phyloP scores from a whole-genome alignment of 2,329 filamentous ascomycete species.

The Phyllosticta citribraziliensis region DNA sequence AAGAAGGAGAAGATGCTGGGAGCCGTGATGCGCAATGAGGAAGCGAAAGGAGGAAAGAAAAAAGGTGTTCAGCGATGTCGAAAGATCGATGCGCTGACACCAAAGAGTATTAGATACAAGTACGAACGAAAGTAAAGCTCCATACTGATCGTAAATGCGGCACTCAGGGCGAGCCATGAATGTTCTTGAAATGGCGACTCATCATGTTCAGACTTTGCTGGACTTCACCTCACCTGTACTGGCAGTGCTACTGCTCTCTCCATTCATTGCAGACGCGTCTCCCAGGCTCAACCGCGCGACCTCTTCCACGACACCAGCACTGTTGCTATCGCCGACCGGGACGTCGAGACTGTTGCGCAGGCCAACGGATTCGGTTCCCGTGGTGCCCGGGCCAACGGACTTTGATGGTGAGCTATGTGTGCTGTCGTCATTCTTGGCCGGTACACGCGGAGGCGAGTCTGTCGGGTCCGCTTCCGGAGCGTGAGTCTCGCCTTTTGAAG shows the following conservation, averaged over 20 bases:
- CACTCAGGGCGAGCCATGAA: too few species aligned
- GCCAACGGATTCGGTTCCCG: not conserved
- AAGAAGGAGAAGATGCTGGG: too few species aligned
- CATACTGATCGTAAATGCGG: too few species aligned
- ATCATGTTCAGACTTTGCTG: too few species aligned
- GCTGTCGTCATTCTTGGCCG: not conserved
- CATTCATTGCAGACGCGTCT: not conserved
- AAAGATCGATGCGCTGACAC: too few species aligned
- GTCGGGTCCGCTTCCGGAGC: not conserved
- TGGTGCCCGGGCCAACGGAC: not conserved
- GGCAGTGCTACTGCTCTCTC: not conserved
- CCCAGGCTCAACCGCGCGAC: conserved; percentile 20
- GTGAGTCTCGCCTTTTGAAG: not conserved
- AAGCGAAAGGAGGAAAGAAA: too few species aligned
- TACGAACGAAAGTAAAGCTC: too few species aligned
- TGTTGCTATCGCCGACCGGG: conserved; percentile 15
- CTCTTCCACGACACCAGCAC: conserved; percentile 22
- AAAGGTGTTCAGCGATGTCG: too few species aligned
- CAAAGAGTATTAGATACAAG: too few species aligned
- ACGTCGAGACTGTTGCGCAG: not conserved
- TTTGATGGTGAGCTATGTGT: not conserved
- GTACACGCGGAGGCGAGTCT: not conserved
- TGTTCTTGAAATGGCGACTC: too few species aligned
- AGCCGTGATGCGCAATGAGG: too few species aligned
- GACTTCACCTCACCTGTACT: too few species aligned